Evolutionary conservation across 495 filamentous ascomycete genomes (phyloP).

Genomic region (Aspergillus sparsus): DNA sequence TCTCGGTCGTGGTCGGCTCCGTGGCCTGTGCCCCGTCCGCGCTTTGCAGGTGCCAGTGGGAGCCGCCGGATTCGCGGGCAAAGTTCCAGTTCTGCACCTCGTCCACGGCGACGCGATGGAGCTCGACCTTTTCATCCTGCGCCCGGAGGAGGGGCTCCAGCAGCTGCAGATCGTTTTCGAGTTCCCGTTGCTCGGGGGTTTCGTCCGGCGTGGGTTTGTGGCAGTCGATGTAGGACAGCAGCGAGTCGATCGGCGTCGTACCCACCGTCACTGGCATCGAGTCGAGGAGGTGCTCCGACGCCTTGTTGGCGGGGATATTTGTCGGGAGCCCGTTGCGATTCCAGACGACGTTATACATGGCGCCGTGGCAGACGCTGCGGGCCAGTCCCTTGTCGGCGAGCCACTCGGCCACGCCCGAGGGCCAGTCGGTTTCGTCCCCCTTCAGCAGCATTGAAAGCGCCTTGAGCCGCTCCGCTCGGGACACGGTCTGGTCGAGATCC

Average conservation of each 20-base stretch:
- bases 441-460: slow-evolving; percentile 3
- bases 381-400: not conserved
- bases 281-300: slow-evolving; percentile 19
- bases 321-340: slow-evolving; percentile 26
- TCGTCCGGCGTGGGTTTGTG: slow-evolving; percentile 27
- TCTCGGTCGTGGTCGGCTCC: not conserved
- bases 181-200: not conserved
- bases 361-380: slow-evolving; percentile 41
- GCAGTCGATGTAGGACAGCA: slow-evolving; percentile 39
- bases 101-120: slow-evolving; percentile 33
- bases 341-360: slow-evolving; percentile 53
- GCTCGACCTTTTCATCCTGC: slow-evolving; percentile 39
- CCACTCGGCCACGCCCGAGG: not conserved
- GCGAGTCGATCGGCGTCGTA: slow-evolving; percentile 46
- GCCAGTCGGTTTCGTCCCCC: not conserved
- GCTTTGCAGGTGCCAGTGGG: slow-evolving; percentile 22
- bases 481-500: not conserved
- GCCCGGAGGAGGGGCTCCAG: slow-evolving; percentile 32
- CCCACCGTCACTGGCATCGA: slow-evolving; percentile 41
- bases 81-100: slow-evolving; percentile 36
- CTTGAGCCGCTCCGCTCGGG: slow-evolving; percentile 13
- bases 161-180: slow-evolving; percentile 15
- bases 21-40: not conserved
- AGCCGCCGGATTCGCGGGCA: slow-evolving; percentile 27
- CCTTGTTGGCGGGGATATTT: slow-evolving; percentile 33